Base-by-base conservation (phyloP, 192 early-diverging fungal genomes). In the Mortierella hygrophila region DNA sequence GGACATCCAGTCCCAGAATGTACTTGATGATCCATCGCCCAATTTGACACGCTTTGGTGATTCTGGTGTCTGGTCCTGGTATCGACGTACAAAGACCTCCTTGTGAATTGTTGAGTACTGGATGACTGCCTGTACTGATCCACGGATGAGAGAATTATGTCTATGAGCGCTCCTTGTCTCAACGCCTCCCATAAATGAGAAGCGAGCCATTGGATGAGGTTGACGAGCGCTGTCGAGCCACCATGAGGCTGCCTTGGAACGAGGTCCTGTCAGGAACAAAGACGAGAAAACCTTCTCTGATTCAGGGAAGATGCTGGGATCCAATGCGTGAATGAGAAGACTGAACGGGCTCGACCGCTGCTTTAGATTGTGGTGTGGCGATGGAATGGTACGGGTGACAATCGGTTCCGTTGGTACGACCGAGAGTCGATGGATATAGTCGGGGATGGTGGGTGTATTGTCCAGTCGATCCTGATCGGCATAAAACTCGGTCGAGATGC, bases 1-100 rank as follows among this genome's bases (percentile, higher is more conserved):
- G 35, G 94, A 94, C 72, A 95, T 88, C 91, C 92, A 94, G 44
- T 92, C 92, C 92, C 93, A 96, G 72, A 96, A 96, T 46, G 92
- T 92, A 29, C 35, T 41, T 40, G 52, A 55, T 10, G 47, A 26
- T 49, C 9, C n/a, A 55, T 76, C 54, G 10, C 63, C 49, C 73
- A 90, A 18, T 13, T 82, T 38, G 68, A 80, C 57, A 44, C 81
- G 70, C 72, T 3, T 82, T 77, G 76, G 77, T 37, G 72, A 74
- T 6, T 26, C 44, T 20, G 40, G 41, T 16, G 74, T 20, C 55
- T 83, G 26, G 46, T 49, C 18, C 7, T 41, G 38, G 70, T 73
- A 86, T 35, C 52, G 71, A 29, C 75, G 84, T 0, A 86, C 52
- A 23, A 29, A 55, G 18, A 86, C 73, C 38, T 86, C 84, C 40